phyloP scores from a whole-genome alignment of 345 rosid genomes.

The Brassica carinata region DNA sequence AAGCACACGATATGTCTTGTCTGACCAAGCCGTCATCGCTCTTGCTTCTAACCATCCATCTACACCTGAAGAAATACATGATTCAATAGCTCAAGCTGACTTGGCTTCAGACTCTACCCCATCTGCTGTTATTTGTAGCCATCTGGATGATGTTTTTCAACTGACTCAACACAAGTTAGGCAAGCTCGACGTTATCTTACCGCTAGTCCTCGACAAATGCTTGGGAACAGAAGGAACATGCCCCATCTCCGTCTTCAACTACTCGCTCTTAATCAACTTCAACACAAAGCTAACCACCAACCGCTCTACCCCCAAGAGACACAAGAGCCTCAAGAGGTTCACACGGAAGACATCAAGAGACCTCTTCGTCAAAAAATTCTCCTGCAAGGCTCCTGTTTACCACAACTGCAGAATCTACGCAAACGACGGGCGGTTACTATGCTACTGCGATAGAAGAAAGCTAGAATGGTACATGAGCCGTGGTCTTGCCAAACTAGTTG shows the following conservation, averaged over 20 bases:
- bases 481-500: slow-evolving; percentile 80
- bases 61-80: slow-evolving; percentile 49
- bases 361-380: slow-evolving; percentile 83
- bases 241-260: slow-evolving; percentile 69
- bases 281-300: slow-evolving; percentile 45
- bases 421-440: slow-evolving; percentile 86
- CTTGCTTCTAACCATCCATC: slow-evolving; percentile 59
- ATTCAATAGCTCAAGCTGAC: slow-evolving; percentile 64
- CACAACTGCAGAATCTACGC: slow-evolving; percentile 96
- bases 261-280: slow-evolving; percentile 61
- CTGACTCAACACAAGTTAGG: slow-evolving; percentile 49
- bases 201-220: slow-evolving; percentile 61
- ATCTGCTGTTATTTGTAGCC: slow-evolving; percentile 71
- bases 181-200: slow-evolving; percentile 50
- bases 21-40: slow-evolving; percentile 77
- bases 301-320: slow-evolving; percentile 51
- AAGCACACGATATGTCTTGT: slow-evolving; percentile 75
- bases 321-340: slow-evolving; percentile 53
- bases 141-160: slow-evolving; percentile 55
- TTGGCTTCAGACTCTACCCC: slow-evolving; percentile 51
- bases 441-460: slow-evolving; percentile 89
- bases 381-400: slow-evolving; percentile 96
- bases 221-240: slow-evolving; percentile 79
- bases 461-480: slow-evolving; percentile 90
- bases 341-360: slow-evolving; percentile 76